Percentiles rank a stretch among this genome's conserved stretches.
These are phyloP conservation scores for Thalassiosira profunda DNA, from an alignment of 108 stramenopile species.

Conservation along the genomic window DNA sequence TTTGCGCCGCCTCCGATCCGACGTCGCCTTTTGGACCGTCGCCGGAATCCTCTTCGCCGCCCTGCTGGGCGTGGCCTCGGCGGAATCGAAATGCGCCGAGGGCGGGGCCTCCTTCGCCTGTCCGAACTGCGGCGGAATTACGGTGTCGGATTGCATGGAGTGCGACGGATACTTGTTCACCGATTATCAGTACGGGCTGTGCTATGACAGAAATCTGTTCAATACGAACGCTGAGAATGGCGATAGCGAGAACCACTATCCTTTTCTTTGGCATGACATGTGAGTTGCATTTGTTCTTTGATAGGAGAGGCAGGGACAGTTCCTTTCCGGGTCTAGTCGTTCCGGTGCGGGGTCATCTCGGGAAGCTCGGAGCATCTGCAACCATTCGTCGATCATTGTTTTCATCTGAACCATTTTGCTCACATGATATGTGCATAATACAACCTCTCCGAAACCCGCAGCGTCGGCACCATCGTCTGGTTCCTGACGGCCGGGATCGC, in stretches of 20 bases:
- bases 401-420: too few relatives aligned
- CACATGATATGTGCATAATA: neutral
- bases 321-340: too few relatives aligned
- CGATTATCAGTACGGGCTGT: constrained; percentile 35
- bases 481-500: constrained; percentile 61
- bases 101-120: constrained; percentile 23
- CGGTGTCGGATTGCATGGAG: constrained; percentile 22
- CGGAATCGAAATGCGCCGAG: too few relatives aligned
- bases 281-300: constrained; percentile 20
- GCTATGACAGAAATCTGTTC: constrained; percentile 67
- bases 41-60: too few relatives aligned
- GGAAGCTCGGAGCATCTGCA: neutral
- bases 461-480: constrained; percentile 66
- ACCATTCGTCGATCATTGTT: neutral
- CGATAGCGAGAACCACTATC: constrained; percentile 51
- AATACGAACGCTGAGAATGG: constrained; percentile 20
- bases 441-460: neutral
- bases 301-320: too few relatives aligned
- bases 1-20: too few relatives aligned
- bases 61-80: too few relatives aligned
- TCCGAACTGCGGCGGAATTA: constrained; percentile 42
- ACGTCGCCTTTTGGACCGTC: too few relatives aligned
- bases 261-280: constrained; percentile 67
- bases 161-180: constrained; percentile 50
- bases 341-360: too few relatives aligned